A percentile compares a stretch with the other conserved stretches of the same genome.
Conservation (phyloP, 2,329 filamentous ascomycete genomes). For the Monosporascus sp. region DNA sequence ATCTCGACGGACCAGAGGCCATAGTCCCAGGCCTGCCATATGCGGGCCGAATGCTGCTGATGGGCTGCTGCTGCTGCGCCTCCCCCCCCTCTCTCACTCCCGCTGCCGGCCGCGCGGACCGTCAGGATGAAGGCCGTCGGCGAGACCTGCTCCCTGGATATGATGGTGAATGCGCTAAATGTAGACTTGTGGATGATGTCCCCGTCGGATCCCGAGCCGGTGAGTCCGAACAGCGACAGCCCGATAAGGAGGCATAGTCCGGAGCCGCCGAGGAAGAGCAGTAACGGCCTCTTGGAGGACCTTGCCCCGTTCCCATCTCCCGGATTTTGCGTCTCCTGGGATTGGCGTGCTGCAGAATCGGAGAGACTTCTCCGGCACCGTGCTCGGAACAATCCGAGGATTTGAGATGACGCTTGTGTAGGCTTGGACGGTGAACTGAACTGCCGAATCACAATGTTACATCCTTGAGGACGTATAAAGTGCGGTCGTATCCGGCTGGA, state of each 20-base stretch:
- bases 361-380: neutral
- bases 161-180: conserved; percentile 64
- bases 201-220: neutral
- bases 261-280: conserved; percentile 4
- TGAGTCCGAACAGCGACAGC: neutral
- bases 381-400: too few species aligned
- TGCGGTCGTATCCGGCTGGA: neutral
- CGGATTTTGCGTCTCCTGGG: too few species aligned
- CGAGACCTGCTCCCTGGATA: conserved; percentile 56
- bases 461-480: neutral
- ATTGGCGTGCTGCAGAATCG: neutral
- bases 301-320: too few species aligned
- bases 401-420: too few species aligned
- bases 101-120: conserved; percentile 33
- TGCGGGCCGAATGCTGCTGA: conserved; percentile 1
- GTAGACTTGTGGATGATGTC: conserved; percentile 47
- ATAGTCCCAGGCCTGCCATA: conserved; percentile 46
- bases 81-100: neutral
- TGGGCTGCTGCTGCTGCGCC: neutral
- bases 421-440: neutral
- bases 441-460: neutral
- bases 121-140: conserved; percentile 66
- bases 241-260: neutral
- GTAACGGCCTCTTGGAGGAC: neutral
- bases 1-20: conserved; percentile 86